A percentile compares a stretch with the other conserved stretches of the same genome.
phyloP scores from a whole-genome alignment of 116 monocot species.

The Papilionanthe hybrid region DNA sequence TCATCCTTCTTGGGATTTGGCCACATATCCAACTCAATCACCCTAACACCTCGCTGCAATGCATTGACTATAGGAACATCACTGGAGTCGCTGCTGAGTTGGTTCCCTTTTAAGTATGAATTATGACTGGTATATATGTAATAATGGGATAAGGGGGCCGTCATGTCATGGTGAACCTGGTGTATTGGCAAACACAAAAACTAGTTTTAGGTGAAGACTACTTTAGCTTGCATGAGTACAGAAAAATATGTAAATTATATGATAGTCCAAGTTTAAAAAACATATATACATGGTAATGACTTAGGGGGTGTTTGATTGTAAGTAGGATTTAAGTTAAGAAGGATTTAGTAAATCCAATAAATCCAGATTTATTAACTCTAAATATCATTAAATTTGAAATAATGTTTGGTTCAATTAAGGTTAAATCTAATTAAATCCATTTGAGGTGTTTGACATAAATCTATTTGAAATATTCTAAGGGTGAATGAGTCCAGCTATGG shows the following conservation, averaged over 20 bases:
- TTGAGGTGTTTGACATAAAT: too few species aligned
- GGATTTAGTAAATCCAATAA: too few species aligned
- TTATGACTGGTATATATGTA: conserved; percentile 45
- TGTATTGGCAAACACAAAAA: background rate
- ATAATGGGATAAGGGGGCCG: conserved; percentile 33
- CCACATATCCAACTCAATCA: conserved; percentile 42
- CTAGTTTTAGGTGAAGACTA: background rate
- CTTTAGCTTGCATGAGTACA: too few species aligned
- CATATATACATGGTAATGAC: background rate
- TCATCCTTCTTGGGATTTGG: conserved; percentile 25
- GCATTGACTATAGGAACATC: conserved; percentile 37
- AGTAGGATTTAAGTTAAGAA: too few species aligned
- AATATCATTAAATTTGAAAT: too few species aligned
- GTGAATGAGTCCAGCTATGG: too few species aligned
- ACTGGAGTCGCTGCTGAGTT: conserved; percentile 33
- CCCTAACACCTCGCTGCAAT: conserved; percentile 33
- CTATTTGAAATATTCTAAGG: too few species aligned
- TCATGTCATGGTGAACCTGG: conserved; percentile 46
- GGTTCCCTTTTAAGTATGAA: conserved; percentile 42
- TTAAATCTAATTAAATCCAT: too few species aligned
- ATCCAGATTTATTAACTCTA: too few species aligned
- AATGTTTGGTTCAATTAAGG: too few species aligned
- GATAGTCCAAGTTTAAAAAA: background rate
- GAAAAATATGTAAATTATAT: background rate
- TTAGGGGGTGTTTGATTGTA: too few species aligned